A percentile compares a stretch with the other conserved stretches of the same genome.
These are phyloP conservation scores for Fistulina hepatica DNA, from an alignment of 1,284 basidiomycete genomes.

Conservation along the genomic window DNA sequence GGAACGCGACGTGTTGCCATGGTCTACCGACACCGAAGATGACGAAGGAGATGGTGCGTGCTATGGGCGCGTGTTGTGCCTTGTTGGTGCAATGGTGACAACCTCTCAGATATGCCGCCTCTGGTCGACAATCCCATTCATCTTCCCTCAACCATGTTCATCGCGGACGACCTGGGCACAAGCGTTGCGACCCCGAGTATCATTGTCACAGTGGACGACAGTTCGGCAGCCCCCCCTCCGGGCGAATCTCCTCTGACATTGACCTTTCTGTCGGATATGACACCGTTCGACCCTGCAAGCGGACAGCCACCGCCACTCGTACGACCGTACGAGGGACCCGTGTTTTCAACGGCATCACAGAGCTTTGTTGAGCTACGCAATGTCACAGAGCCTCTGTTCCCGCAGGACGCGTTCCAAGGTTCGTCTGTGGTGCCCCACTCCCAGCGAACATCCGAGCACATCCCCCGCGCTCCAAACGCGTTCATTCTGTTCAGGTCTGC, in stretches of 20 bases:
- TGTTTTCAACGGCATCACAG: not conserved
- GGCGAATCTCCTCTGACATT: not conserved
- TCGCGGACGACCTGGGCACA: too few relatives aligned
- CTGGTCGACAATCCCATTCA: too few relatives aligned
- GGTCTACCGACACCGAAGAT: too few relatives aligned
- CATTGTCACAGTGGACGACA: too few relatives aligned
- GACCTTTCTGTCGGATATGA: not conserved
- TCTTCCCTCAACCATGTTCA: too few relatives aligned
- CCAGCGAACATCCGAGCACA: constrained; percentile 4
- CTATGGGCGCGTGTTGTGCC: too few relatives aligned
- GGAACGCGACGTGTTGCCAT: too few relatives aligned
- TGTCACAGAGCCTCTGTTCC: not conserved
- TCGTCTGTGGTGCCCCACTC: not conserved
- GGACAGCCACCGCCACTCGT: not conserved
- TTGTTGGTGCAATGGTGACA: too few relatives aligned
- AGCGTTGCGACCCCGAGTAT: too few relatives aligned
- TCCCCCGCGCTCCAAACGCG: constrained; percentile 16
- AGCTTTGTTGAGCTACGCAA: not conserved
- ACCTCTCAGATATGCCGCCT: too few relatives aligned
- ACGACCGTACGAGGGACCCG: too few relatives aligned
- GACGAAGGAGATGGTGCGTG: too few relatives aligned
- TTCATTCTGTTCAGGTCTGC: constrained; percentile 15
- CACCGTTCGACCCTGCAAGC: not conserved
- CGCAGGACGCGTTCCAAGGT: not conserved
- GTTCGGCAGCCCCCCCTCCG: not conserved